Evolutionary conservation across 169 alveolate genomes (phyloP).

Genomic region (Plasmodium yoelii): DNA sequence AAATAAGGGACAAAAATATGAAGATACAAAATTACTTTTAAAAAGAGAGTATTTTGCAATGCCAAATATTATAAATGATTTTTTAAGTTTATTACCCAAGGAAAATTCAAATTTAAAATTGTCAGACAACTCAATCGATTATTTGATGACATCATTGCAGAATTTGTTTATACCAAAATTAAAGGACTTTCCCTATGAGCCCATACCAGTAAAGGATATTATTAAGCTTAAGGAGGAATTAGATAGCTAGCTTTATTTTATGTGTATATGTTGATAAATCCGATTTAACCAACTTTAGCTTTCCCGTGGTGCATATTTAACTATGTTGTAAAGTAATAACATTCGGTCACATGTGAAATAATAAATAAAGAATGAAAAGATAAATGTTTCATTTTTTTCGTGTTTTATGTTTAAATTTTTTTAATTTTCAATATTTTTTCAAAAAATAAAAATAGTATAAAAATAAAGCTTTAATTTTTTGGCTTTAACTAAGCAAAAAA

Average conservation of each 20-base stretch:
- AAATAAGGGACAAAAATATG: slow-evolving; percentile 8
- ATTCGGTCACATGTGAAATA: too few relatives aligned
- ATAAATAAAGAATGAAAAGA: too few relatives aligned
- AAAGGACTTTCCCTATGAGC: slow-evolving; percentile 58
- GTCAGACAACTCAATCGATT: slow-evolving; percentile 71
- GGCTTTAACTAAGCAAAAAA: too few relatives aligned
- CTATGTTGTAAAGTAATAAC: too few relatives aligned
- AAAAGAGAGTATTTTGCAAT: slow-evolving; percentile 58
- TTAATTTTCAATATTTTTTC: too few relatives aligned
- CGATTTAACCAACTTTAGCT: too few relatives aligned
- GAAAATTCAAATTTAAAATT: slow-evolving; percentile 39
- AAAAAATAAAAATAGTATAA: too few relatives aligned
- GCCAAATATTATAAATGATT: slow-evolving; percentile 70
- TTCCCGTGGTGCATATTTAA: too few relatives aligned
- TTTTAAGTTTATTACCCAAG: slow-evolving; percentile 69
- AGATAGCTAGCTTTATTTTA: slow-evolving; percentile 5
- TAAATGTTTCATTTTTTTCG: too few relatives aligned
- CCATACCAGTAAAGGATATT: slow-evolving; percentile 72
- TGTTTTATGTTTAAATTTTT: too few relatives aligned
- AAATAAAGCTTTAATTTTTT: too few relatives aligned
- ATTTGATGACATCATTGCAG: slow-evolving; percentile 39
- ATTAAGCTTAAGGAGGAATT: slow-evolving; percentile 42
- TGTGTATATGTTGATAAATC: too few relatives aligned
- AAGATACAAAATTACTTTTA: slow-evolving; percentile 21
- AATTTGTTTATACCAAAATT: slow-evolving; percentile 53